Conservation (phyloP, 768 basidiomycete genomes). For the Leccinum subtestaceum region DNA sequence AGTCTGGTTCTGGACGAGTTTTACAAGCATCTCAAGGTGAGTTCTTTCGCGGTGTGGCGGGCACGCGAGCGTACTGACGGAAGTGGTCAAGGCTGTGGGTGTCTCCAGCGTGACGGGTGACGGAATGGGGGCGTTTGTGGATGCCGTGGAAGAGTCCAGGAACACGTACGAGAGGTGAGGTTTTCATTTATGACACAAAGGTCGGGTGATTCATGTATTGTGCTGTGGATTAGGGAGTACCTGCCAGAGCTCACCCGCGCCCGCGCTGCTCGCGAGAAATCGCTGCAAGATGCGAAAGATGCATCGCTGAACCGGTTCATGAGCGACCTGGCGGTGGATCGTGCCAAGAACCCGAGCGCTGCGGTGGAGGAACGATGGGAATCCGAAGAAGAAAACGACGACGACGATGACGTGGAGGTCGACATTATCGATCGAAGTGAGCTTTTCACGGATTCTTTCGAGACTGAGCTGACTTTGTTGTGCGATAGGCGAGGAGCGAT, state of each 20-base stretch:
- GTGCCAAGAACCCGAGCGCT: conserved; percentile 55
- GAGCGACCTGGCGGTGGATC: conserved; percentile 77
- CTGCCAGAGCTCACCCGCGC: conserved; percentile 84
- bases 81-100: conserved; percentile 76
- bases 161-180: conserved; percentile 85
- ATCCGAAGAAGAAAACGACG: conserved; percentile 51
- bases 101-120: conserved; percentile 96
- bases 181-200: background rate
- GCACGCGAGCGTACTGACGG: background rate
- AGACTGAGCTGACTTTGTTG: conserved; percentile 9
- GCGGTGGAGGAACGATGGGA: conserved; percentile 63
- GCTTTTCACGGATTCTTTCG: conserved; percentile 26
- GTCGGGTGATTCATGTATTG: conserved; percentile 4
- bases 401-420: conserved; percentile 48
- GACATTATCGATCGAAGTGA: conserved; percentile 72
- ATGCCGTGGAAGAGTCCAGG: conserved; percentile 84
- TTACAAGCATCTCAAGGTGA: conserved; percentile 90
- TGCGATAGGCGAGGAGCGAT: conserved; percentile 58
- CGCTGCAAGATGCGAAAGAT: conserved; percentile 62
- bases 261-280: conserved; percentile 58
- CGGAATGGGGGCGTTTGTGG: conserved; percentile 88
- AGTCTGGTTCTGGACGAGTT: conserved; percentile 97
- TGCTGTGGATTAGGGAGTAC: conserved; percentile 63
- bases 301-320: conserved; percentile 78
- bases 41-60: conserved; percentile 12